Conservation (phyloP, 331 rosid genomes). For the Malus hybrid region DNA sequence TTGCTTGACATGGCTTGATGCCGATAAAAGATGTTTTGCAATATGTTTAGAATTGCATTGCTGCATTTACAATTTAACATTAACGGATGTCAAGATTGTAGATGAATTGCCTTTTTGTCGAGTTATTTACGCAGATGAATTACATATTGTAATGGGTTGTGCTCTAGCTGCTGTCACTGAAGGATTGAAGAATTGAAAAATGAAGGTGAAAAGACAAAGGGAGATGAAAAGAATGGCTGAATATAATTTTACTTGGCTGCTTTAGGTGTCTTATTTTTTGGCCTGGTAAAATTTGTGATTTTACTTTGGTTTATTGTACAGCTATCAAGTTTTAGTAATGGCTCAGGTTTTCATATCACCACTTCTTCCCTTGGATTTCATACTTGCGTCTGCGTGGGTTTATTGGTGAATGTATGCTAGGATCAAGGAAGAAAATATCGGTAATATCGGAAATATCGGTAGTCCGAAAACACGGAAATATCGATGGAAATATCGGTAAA, state of each 20-base stretch:
- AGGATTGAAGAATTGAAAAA: no score
- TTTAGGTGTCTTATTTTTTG: no score
- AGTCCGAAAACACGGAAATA: no score
- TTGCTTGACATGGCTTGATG: neutral
- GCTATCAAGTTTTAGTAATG: neutral
- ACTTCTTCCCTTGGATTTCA: neutral
- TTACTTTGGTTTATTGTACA: neutral
- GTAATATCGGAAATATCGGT: no score
- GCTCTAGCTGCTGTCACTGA: no score
- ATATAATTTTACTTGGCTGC: neutral
- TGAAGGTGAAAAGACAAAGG: slow-evolving; percentile 38
- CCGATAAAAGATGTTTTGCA: neutral
- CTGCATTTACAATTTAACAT: neutral
- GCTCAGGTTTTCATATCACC: neutral
- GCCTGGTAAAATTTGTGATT: neutral
- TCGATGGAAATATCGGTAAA: no score
- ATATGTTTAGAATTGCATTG: neutral
- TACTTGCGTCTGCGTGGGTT: neutral
- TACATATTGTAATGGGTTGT: no score
- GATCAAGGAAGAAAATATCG: no score
- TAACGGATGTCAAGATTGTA: neutral
- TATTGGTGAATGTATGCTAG: neutral
- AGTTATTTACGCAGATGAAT: neutral
- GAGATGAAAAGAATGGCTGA: slow-evolving; percentile 51
- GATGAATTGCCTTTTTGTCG: neutral